Evolutionary conservation across 2,329 filamentous ascomycete genomes (phyloP).

Genomic region (Blumeriella jaapii): DNA sequence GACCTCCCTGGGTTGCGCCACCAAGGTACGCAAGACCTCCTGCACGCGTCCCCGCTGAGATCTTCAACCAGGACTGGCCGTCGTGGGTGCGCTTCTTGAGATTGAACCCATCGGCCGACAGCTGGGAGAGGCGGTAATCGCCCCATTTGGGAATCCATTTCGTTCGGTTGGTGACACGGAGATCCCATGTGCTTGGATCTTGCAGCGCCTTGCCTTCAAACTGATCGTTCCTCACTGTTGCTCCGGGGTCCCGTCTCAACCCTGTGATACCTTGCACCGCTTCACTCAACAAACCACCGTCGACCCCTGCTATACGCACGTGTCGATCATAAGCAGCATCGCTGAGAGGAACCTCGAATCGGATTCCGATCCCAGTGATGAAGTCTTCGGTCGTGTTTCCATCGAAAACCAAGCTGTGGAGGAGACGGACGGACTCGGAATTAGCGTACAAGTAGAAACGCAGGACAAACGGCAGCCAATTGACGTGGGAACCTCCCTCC

Average conservation of each 20-base stretch:
- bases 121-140: constrained; percentile 44
- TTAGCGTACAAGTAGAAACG: constrained; percentile 48
- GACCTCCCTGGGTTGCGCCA: constrained; percentile 41
- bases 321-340: constrained; percentile 48
- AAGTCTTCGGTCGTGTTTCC: constrained; percentile 38
- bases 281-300: constrained; percentile 44
- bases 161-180: constrained; percentile 34
- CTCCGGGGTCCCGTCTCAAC: constrained; percentile 42
- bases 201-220: constrained; percentile 36
- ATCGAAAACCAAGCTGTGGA: constrained; percentile 47
- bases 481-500: constrained; percentile 28
- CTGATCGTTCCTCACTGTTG: constrained; percentile 37
- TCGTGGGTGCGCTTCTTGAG: constrained; percentile 47
- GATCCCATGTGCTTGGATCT: constrained; percentile 35
- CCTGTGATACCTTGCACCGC: constrained; percentile 49
- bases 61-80: constrained; percentile 46
- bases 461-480: constrained; percentile 43
- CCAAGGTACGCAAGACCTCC: constrained; percentile 48
- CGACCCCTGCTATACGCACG: constrained; percentile 41
- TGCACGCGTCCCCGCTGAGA: constrained; percentile 43
- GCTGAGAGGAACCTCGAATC: constrained; percentile 42
- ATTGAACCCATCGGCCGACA: constrained; percentile 48
- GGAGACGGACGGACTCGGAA: constrained; percentile 41
- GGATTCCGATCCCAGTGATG: constrained; percentile 41
- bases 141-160: constrained; percentile 48